Evolutionary conservation across 2,329 filamentous ascomycete species (phyloP).

Genomic region (Ambrosiella beaveri): DNA sequence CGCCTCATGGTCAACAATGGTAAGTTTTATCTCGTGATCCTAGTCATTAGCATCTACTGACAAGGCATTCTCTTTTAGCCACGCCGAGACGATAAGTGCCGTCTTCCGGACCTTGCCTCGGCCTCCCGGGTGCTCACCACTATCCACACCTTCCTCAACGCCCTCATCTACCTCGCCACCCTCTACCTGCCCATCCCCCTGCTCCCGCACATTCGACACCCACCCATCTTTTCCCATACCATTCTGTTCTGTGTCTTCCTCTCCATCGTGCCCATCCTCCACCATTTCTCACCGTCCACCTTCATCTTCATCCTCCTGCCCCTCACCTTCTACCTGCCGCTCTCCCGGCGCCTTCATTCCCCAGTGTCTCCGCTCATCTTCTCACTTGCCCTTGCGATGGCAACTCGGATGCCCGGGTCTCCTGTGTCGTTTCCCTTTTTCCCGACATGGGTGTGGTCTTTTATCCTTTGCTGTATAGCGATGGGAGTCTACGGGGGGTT

Average conservation of each 20-base stretch:
- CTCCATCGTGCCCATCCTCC: not conserved
- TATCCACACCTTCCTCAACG: not conserved
- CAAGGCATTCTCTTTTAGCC: slow-evolving; percentile 2
- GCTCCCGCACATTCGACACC: not conserved
- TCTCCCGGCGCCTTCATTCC: not conserved
- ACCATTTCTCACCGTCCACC: not conserved
- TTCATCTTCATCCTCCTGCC: not conserved
- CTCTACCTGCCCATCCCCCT: not conserved
- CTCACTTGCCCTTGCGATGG: not conserved
- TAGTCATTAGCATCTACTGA: not conserved
- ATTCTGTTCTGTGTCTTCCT: not conserved
- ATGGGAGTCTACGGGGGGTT: too few relatives aligned
- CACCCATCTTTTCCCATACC: not conserved
- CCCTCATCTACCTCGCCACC: not conserved
- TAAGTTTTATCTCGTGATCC: slow-evolving; percentile 22
- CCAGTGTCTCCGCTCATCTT: not conserved
- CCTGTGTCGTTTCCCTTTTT: not conserved
- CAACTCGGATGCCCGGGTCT: too few relatives aligned
- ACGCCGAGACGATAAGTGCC: slow-evolving; percentile 11
- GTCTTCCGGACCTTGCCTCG: not conserved
- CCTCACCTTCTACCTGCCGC: not conserved
- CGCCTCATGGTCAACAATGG: slow-evolving; percentile 44
- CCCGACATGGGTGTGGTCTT: not conserved
- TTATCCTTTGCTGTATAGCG: too few relatives aligned
- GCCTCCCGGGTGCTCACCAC: slow-evolving; percentile 3